phyloP scores from a whole-genome alignment of 805 yeast species.

The Candida quercuum region DNA sequence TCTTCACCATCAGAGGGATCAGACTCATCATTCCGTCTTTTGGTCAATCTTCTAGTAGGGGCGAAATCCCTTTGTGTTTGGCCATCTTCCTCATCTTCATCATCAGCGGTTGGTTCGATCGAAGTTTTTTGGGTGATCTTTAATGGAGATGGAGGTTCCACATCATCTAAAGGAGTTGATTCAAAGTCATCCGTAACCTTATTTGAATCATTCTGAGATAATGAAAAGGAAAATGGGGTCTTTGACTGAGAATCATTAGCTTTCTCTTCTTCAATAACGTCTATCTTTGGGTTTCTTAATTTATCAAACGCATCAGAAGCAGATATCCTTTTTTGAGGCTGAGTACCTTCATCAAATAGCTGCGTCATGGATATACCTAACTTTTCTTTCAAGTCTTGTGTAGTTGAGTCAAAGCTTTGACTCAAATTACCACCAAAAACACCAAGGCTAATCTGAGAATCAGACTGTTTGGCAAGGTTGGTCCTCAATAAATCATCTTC shows the following conservation, averaged over 20 bases:
- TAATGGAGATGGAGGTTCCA: not conserved
- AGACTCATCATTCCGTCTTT: constrained; percentile 11
- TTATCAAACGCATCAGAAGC: constrained; percentile 11
- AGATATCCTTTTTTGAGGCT: constrained; percentile 8
- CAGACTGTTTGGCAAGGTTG: constrained; percentile 1
- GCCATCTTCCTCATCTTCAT: constrained; percentile 24
- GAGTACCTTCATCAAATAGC: constrained; percentile 14
- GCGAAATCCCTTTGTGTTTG: constrained; percentile 7
- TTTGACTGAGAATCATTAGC: not conserved
- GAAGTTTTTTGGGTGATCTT: not conserved
- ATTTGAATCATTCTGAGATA: not conserved
- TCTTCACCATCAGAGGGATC: constrained; percentile 13
- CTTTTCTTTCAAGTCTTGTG: constrained; percentile 11
- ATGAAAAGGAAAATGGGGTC: not conserved
- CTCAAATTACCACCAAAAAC: constrained; percentile 21
- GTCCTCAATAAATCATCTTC: constrained; percentile 1
- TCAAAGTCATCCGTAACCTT: not conserved
- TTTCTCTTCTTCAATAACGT: constrained; percentile 6
- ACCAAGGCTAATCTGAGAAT: constrained; percentile 14
- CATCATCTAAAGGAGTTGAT: constrained; percentile 1
- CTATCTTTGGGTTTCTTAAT: constrained; percentile 8
- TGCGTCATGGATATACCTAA: constrained; percentile 18
- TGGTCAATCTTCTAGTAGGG: constrained; percentile 6
- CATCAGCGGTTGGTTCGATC: not conserved
- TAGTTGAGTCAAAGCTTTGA: constrained; percentile 7